Percentiles rank a stretch among this genome's conserved stretches.
Conservation (phyloP, 768 basidiomycete species). For the Boletellus emodensis region DNA sequence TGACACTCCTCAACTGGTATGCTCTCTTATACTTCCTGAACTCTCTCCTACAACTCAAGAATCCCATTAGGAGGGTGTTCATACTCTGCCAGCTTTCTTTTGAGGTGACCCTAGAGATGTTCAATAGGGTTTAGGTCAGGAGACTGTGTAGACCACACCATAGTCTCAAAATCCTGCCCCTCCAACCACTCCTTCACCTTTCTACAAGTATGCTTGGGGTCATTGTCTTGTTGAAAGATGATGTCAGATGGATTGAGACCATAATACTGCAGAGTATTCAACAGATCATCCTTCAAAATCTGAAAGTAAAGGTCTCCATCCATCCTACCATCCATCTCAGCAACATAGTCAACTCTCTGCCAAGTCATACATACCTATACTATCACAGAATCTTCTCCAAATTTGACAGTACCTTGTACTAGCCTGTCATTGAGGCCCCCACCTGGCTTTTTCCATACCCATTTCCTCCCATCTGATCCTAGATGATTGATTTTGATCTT, state of each 20-base stretch:
- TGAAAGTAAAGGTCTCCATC: neutral
- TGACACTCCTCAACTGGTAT: neutral
- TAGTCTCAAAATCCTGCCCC: neutral
- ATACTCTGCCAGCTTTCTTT: neutral
- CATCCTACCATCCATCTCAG: neutral
- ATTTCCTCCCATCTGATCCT: neutral
- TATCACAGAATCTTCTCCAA: too few species aligned
- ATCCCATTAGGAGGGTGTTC: neutral
- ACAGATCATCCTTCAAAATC: neutral
- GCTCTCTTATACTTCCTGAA: neutral
- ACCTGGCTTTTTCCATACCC: neutral
- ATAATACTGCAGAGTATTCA: neutral
- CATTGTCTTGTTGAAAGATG: neutral
- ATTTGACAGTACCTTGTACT: neutral
- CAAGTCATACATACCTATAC: neutral
- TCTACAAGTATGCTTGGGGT: neutral
- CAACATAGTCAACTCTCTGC: neutral
- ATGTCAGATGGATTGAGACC: neutral
- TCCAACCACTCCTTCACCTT: neutral
- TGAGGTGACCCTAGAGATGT: too few species aligned
- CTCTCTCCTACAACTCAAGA: neutral
- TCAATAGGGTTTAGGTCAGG: neutral
- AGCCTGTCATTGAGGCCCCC: slow-evolving; percentile 7
- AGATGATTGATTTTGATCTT: too few species aligned
- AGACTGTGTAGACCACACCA: neutral